Conservation (phyloP, 352 stramenopile species). For the Globisporangium middletonii region DNA sequence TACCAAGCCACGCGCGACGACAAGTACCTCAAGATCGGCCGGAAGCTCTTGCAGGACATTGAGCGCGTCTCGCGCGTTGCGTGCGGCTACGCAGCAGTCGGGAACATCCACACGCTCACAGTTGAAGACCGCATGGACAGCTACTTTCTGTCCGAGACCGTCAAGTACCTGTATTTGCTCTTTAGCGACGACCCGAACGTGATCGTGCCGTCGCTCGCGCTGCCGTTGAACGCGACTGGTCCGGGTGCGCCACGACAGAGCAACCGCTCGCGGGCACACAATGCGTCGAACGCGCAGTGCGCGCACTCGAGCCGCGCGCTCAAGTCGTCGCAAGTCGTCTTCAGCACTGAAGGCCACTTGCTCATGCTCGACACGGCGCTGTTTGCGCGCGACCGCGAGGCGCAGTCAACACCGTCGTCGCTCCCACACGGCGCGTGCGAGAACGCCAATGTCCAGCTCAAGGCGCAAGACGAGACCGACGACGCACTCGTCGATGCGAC, state of each 20-base stretch:
- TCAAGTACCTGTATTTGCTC: conserved; percentile 99
- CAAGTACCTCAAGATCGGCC: conserved; percentile 87
- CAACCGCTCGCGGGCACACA: background rate
- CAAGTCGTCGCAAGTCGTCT: conserved; percentile 68
- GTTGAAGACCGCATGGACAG: conserved; percentile 98
- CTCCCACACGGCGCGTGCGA: conserved; percentile 27
- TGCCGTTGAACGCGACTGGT: background rate
- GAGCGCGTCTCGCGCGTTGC: conserved; percentile 78
- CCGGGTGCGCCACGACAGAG: background rate
- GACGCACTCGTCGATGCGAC: background rate
- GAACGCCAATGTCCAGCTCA: conserved; percentile 40
- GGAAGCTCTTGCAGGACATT: conserved; percentile 86
- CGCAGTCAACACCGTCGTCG: conserved; percentile 1
- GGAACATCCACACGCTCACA: conserved; percentile 84
- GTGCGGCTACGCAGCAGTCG: conserved; percentile 92
- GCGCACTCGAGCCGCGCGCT: conserved; percentile 23
- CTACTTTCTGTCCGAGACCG: conserved; percentile 98
- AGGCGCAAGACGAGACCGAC: background rate
- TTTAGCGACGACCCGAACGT: conserved; percentile 92
- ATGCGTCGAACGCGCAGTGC: background rate
- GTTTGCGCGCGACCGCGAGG: conserved; percentile 23
- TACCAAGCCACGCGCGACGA: conserved; percentile 87
- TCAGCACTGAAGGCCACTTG: conserved; percentile 81
- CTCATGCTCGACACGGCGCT: conserved; percentile 56
- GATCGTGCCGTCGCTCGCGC: conserved; percentile 43